phyloP scores from a whole-genome alignment of 768 basidiomycete genomes.

The Amanita pallidorosea region DNA sequence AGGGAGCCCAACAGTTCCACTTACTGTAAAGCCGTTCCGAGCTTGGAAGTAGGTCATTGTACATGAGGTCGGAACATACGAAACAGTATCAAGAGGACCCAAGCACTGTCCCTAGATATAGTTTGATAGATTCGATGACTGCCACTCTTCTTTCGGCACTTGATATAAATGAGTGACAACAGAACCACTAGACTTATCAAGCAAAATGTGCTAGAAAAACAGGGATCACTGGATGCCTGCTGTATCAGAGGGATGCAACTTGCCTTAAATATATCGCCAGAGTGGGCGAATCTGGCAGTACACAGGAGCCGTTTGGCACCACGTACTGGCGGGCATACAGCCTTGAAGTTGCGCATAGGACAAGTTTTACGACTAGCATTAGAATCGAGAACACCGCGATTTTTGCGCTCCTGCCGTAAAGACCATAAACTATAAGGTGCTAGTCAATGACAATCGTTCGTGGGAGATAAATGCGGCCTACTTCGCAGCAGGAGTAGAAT shows the following conservation, averaged over 20 bases:
- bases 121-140: background rate
- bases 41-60: background rate
- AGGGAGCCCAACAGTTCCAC: background rate
- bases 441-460: background rate
- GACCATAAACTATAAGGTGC: background rate
- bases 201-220: background rate
- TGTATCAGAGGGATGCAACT: background rate
- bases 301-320: background rate
- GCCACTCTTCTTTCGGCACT: background rate
- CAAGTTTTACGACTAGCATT: background rate
- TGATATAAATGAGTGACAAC: background rate
- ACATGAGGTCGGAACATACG: background rate
- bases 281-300: background rate
- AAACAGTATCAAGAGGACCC: background rate
- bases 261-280: background rate
- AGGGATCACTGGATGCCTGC: background rate
- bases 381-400: background rate
- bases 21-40: background rate
- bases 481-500: background rate
- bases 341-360: background rate
- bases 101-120: background rate
- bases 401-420: background rate
- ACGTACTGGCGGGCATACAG: background rate
- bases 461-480: background rate
- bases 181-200: background rate